phyloP scores from a whole-genome alignment of 2,329 filamentous ascomycete genomes.

The Zasmidium angulare region DNA sequence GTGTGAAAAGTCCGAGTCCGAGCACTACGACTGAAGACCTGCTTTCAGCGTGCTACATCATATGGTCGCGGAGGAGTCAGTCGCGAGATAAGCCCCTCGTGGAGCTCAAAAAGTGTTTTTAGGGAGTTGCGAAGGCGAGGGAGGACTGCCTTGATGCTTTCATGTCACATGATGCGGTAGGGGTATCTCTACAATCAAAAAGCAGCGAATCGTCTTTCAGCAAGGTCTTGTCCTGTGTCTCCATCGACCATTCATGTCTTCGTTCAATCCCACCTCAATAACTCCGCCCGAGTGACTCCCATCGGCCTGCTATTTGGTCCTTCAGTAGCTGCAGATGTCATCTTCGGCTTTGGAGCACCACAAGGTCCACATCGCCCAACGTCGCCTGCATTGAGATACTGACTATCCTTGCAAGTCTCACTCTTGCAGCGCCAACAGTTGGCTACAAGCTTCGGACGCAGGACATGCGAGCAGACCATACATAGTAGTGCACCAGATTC shows the following conservation, averaged over 20 bases:
- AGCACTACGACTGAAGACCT: not conserved
- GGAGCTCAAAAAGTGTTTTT: not conserved
- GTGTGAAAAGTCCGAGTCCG: too few species aligned
- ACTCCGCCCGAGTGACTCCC: conserved; percentile 29
- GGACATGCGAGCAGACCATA: conserved; percentile 67
- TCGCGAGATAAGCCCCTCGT: too few species aligned
- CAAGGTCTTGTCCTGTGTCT: too few species aligned
- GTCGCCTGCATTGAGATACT: conserved; percentile 69
- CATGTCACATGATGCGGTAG: not conserved
- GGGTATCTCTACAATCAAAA: conserved; percentile 3
- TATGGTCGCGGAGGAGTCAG: too few species aligned
- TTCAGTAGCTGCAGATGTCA: not conserved
- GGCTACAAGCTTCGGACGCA: conserved; percentile 55
- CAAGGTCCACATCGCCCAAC: conserved; percentile 70
- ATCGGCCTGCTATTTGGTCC: conserved; percentile 13
- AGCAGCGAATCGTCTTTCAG: not conserved
- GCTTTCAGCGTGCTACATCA: not conserved
- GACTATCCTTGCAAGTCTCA: conserved; percentile 53
- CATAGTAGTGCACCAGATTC: conserved; percentile 58
- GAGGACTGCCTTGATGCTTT: not conserved
- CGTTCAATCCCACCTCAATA: conserved; percentile 38
- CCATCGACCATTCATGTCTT: conserved; percentile 5
- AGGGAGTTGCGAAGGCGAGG: not conserved
- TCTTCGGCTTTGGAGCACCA: conserved; percentile 42
- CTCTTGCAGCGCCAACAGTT: conserved; percentile 65